Conservation (phyloP, 352 stramenopile species). For the Phytophthora agathidicida region DNA sequence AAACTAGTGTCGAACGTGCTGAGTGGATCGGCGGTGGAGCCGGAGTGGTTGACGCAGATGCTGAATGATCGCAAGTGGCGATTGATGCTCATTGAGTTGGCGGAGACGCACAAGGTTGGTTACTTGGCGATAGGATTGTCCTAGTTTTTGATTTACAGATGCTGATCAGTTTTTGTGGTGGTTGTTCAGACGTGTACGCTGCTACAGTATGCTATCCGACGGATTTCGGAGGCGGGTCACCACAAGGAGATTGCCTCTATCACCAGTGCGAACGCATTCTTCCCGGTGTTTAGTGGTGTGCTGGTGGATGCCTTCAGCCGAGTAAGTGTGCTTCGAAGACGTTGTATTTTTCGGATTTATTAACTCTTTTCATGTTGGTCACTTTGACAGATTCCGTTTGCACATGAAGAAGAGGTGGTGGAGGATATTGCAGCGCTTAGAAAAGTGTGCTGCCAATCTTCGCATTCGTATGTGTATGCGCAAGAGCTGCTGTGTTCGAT, state of each 20-base stretch:
- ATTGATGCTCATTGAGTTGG: conserved; percentile 85
- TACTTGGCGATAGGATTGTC: too few relatives aligned
- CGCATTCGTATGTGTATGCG: conserved; percentile 85
- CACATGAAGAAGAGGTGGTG: conserved; percentile 76
- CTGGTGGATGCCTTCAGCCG: conserved; percentile 77
- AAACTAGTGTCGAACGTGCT: conserved; percentile 88
- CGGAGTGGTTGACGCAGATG: conserved; percentile 87
- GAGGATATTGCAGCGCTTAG: conserved; percentile 77
- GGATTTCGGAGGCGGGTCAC: conserved; percentile 85
- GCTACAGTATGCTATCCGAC: conserved; percentile 85
- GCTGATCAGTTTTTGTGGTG: conserved; percentile 13
- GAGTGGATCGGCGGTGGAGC: conserved; percentile 74
- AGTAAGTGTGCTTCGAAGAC: conserved; percentile 32
- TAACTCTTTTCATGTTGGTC: neutral
- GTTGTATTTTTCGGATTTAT: neutral
- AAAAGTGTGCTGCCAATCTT: conserved; percentile 87
- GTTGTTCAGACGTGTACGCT: conserved; percentile 70
- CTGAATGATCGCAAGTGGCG: conserved; percentile 83
- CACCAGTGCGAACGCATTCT: conserved; percentile 84
- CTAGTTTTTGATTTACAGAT: too few relatives aligned
- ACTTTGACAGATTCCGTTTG: conserved; percentile 73
- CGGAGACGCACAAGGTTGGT: conserved; percentile 82
- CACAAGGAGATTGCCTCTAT: conserved; percentile 91
- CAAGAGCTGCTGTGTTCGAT: conserved; percentile 78
- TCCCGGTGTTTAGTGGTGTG: conserved; percentile 86